Evolutionary conservation across 1,284 basidiomycete species (phyloP), one percentile per base, ranked within the genome.

Genomic region (Exsudoporus floridanus): DNA sequence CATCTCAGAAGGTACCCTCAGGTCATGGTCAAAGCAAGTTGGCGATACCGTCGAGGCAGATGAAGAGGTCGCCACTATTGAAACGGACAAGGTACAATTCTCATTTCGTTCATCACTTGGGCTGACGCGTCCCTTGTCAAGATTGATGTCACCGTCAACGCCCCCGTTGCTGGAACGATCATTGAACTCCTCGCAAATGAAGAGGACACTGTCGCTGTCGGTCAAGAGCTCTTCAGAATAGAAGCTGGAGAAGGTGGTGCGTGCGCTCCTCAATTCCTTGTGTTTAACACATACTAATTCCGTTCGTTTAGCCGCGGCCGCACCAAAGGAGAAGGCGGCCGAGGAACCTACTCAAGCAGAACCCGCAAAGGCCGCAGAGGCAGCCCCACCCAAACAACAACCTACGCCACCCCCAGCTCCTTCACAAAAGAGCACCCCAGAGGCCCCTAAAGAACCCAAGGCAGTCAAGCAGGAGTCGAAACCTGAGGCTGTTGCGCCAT

Each of bases 121-220:
- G 38, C 42, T 53, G 7, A 67, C 49, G 5, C 25, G 34, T 23
- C 39, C 41, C 21, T n/a, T 10, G 4, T 51, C 42, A 13, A 96
- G 94, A 98, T 98, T 64, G 96, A 99, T 71, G 93, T 99, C 40
- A 90, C 93, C 9, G 96, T 99, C 56, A 99, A 98, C 70, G 92
- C 96, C 12, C 92, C 96, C 16, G 78, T 84, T 64, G 81, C 93
- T 10, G 96, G 96, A 28, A 95, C 81, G 53, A 94, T 99, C 62
- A 82, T 86, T 21, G 91, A 98, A 72, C 76, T 92, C 28, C 83
- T 96, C 41, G 94, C 90, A 38, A 81, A 82, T 47, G 95, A 98
- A 73, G 96, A 99, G 67, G 90, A 94, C 66, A 98, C 94, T 12
- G 96, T 98, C 56, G 79, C 85, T 18, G 94, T 98, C 41, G 96